Evolutionary conservation across 441 rosid genomes (phyloP).

Genomic region (Bruguiera hainesii): DNA sequence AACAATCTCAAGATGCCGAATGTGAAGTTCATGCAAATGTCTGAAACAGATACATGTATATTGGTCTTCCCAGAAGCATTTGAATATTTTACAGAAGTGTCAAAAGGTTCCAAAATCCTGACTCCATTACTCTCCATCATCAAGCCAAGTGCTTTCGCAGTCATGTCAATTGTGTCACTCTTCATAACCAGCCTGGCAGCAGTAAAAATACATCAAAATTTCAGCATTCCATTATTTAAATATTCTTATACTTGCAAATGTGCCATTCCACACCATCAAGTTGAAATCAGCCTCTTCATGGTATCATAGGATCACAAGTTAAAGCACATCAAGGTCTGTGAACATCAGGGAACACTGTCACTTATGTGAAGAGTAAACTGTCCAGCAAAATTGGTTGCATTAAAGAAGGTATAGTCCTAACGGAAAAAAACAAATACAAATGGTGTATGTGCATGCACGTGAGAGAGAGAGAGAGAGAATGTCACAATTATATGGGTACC

Average conservation of each 20-base stretch:
- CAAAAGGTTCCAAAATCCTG: conserved; percentile 95
- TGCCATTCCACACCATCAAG: not conserved
- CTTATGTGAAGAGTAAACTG: no score
- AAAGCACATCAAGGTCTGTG: not conserved
- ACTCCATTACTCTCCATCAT: conserved; percentile 97
- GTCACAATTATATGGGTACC: no score
- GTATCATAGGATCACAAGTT: not conserved
- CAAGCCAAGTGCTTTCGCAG: conserved; percentile 79
- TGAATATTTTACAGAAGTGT: conserved; percentile 68
- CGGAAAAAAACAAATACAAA: no score
- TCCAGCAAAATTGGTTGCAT: no score
- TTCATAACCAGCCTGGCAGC: conserved; percentile 66
- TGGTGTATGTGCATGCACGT: no score
- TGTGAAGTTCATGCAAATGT: conserved; percentile 93
- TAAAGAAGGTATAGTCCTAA: no score
- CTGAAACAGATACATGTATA: conserved; percentile 67
- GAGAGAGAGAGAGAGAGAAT: no score
- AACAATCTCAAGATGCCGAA: conserved; percentile 92
- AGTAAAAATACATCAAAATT: conserved; percentile 17
- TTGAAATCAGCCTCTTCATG: not conserved
- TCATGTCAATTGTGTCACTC: conserved; percentile 74
- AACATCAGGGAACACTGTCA: not conserved
- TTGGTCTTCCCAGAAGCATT: conserved; percentile 90
- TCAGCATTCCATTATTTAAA: conserved; percentile 18
- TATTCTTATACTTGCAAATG: conserved; percentile 8